Conservation (phyloP, 495 filamentous ascomycete species). For the Platismatia glauca region DNA sequence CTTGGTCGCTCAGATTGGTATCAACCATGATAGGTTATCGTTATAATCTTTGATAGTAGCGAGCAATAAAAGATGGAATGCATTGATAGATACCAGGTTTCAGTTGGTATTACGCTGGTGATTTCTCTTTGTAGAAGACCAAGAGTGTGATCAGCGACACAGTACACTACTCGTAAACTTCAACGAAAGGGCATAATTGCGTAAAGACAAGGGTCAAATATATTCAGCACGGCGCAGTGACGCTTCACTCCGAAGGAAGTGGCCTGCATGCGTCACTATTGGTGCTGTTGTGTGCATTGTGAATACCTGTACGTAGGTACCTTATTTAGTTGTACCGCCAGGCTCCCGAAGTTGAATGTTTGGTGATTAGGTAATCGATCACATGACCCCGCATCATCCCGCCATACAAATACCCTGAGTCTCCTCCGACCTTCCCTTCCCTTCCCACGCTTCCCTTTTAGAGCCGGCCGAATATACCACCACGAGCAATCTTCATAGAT, state of each 20-base stretch:
- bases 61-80: not conserved
- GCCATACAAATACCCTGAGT: not conserved
- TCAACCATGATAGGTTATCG: not conserved
- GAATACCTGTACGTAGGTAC: too few relatives aligned
- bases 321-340: too few relatives aligned
- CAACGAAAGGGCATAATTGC: too few relatives aligned
- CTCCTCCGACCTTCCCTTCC: not conserved
- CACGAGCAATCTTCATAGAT: constrained; percentile 24
- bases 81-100: not conserved
- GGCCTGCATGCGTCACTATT: too few relatives aligned
- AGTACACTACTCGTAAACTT: too few relatives aligned
- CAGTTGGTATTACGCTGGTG: not conserved
- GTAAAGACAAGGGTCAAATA: too few relatives aligned
- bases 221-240: not conserved
- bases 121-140: not conserved
- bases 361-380: not conserved
- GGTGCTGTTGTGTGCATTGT: too few relatives aligned
- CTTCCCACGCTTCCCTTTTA: constrained; percentile 21
- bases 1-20: not conserved
- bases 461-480: constrained; percentile 25
- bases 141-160: not conserved
- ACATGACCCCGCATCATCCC: not conserved
- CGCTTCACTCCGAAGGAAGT: not conserved
- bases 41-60: not conserved
- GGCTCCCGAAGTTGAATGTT: too few relatives aligned